Base-by-base conservation (phyloP, 2,329 filamentous ascomycete genomes). In the Periconia sp. region DNA sequence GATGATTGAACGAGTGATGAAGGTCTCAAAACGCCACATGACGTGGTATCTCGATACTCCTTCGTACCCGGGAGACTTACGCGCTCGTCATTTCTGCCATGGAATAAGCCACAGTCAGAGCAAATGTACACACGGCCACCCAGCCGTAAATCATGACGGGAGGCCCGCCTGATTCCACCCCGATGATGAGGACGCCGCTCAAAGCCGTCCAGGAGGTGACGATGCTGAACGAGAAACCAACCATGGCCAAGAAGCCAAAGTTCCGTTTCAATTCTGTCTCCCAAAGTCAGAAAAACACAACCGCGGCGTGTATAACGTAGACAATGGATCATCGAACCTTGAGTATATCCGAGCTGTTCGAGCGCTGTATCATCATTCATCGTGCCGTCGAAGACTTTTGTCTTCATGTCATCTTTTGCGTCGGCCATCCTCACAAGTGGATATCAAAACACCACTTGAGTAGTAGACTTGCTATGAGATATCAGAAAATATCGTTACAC, bases 131-230 rank as follows among this genome's bases (percentile, higher is more conserved):
- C 20, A 84, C 78, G 5, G 76, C 81, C 19, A 85, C 65, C 77
- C 81, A 85, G 41, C 79, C 78, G 71, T 80, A 85, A 7, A 85
- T 76, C 79, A 85, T 85, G 41, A 85, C 81, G 0, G 82, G 81
- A 3, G 82, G 81, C 1, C 82, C 82, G 14, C 82, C 82, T 35
- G 80, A 77, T 52, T 78, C 77, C 11, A 83, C 78, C 6, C 82
- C 83, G 31, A 84, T 77, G 48, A 82, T 81, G 41, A 85, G 76
- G 0, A 83, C 80, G 35, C 82, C 82, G 44, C 78, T 78, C 2
- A 85, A 68, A 3, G 82, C 82, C 31, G 79, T 82, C 82, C 82
- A 85, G 63, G 75, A 81, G 31, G 82, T 84, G 42, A 85, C 80
- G 44, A 85, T 81, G 52, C 76, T 80, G 66, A 85, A 85, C 44